Conservation (phyloP, 257 asterid genomes). For the Marsdenia floribunda region DNA sequence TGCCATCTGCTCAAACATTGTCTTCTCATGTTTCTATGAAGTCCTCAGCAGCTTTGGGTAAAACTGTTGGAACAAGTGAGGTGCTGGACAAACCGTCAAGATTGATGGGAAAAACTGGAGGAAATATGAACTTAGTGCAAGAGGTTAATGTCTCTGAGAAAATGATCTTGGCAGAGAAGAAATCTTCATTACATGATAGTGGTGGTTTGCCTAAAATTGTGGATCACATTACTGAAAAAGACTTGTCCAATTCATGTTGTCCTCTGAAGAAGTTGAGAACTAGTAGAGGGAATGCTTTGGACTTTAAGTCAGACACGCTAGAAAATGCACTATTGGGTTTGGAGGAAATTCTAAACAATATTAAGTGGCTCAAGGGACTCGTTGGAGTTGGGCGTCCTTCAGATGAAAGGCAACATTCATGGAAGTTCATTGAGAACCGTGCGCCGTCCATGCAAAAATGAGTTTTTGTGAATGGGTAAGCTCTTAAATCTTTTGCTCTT, state of each 20-base stretch:
- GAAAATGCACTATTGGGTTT: conserved; percentile 30
- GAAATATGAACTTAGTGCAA: neutral
- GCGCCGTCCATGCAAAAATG: conserved; percentile 15
- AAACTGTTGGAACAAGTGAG: neutral
- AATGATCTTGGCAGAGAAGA: conserved; percentile 3
- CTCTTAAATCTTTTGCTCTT: neutral
- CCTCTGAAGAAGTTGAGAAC: conserved; percentile 12
- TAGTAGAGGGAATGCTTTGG: conserved; percentile 10
- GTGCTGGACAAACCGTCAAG: neutral
- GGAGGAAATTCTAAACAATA: conserved; percentile 25
- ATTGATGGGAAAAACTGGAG: neutral
- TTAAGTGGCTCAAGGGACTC: conserved; percentile 26
- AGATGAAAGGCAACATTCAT: conserved; percentile 11
- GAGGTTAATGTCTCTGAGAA: neutral
- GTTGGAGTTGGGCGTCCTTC: conserved; percentile 15
- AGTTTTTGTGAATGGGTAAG: neutral
- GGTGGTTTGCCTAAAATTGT: conserved; percentile 8
- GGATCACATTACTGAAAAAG: conserved; percentile 8
- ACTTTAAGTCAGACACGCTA: conserved; percentile 10
- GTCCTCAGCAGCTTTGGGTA: neutral
- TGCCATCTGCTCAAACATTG: neutral
- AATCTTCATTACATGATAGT: neutral
- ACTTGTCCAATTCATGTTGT: neutral
- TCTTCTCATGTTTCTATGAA: neutral
- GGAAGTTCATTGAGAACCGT: conserved; percentile 28